These are phyloP conservation scores for Quercus lobata DNA, from an alignment of 331 rosid species.

Conservation along the genomic window DNA sequence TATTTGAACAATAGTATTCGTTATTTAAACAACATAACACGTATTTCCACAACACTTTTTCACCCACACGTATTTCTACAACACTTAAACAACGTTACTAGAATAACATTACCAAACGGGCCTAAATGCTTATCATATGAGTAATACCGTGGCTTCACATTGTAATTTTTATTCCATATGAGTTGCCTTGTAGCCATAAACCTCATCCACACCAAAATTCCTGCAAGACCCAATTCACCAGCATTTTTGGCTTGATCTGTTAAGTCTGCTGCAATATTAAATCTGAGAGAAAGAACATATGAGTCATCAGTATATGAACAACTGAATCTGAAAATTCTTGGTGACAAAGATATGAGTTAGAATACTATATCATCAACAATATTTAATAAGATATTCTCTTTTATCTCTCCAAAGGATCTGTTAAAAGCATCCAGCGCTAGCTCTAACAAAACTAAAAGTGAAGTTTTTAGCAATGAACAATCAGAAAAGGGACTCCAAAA, in stretches of 20 bases:
- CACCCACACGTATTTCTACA: too few species aligned
- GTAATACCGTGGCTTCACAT: constrained; percentile 94
- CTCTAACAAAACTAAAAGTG: neutral
- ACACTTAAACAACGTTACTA: too few species aligned
- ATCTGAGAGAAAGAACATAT: constrained; percentile 44
- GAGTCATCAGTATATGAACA: constrained; percentile 15
- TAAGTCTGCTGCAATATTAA: constrained; percentile 97
- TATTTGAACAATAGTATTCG: too few species aligned
- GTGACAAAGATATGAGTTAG: neutral
- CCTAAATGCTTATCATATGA: constrained; percentile 9
- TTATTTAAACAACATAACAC: too few species aligned
- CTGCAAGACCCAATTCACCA: constrained; percentile 80
- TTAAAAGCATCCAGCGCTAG: neutral
- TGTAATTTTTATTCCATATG: constrained; percentile 97
- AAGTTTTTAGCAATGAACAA: neutral
- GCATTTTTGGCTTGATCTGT: constrained; percentile 67
- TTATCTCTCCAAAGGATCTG: neutral
- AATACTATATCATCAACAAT: neutral
- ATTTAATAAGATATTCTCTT: neutral
- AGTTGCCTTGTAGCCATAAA: constrained; percentile 99
- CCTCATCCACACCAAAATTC: constrained; percentile 96
- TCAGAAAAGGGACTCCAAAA: neutral
- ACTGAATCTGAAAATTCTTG: constrained; percentile 14
- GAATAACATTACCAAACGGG: too few species aligned
- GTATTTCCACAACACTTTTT: too few species aligned